Conservation (phyloP, 371 early-diverging fungal genomes). For the Massospora cicadina region DNA sequence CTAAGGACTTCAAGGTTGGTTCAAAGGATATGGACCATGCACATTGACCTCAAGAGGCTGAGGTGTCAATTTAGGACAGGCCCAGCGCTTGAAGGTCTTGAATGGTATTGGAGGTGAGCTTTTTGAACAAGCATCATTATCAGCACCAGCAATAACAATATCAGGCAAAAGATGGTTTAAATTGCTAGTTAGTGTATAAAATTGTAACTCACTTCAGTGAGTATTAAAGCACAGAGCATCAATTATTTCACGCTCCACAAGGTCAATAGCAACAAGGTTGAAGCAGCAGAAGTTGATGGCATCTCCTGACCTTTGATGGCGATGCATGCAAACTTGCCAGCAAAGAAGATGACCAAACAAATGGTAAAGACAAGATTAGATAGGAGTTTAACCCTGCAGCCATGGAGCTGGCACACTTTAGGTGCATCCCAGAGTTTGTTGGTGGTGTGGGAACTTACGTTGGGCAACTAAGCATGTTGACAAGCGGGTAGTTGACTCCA, state of each 20-base stretch:
- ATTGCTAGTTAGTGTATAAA: slow-evolving; percentile 43
- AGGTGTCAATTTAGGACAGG: no score
- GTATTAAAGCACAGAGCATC: slow-evolving; percentile 61
- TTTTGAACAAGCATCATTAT: slow-evolving; percentile 55
- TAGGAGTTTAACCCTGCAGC: slow-evolving; percentile 14
- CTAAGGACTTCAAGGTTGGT: no score
- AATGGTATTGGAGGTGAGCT: slow-evolving; percentile 33
- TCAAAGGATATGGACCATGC: no score
- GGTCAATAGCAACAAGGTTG: slow-evolving; percentile 53
- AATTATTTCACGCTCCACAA: slow-evolving; percentile 37
- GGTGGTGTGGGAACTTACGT: slow-evolving; percentile 20
- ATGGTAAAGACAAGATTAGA: slow-evolving; percentile 18
- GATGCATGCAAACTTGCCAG: slow-evolving; percentile 55
- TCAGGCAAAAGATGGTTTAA: slow-evolving; percentile 40
- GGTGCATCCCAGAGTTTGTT: slow-evolving; percentile 2
- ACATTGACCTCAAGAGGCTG: no score
- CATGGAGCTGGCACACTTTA: not conserved
- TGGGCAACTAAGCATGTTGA: slow-evolving; percentile 51
- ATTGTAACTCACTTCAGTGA: slow-evolving; percentile 42
- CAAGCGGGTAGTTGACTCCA: slow-evolving; percentile 54
- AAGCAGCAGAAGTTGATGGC: slow-evolving; percentile 49
- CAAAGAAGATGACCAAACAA: slow-evolving; percentile 52
- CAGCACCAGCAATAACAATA: slow-evolving; percentile 40
- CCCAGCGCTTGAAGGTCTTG: slow-evolving; percentile 41
- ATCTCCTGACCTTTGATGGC: slow-evolving; percentile 39